A percentile compares a stretch with the other conserved stretches of the same genome.
Evolutionary conservation across 2,329 filamentous ascomycete genomes (phyloP).

Genomic region (Aspergillus novoparasiticus): DNA sequence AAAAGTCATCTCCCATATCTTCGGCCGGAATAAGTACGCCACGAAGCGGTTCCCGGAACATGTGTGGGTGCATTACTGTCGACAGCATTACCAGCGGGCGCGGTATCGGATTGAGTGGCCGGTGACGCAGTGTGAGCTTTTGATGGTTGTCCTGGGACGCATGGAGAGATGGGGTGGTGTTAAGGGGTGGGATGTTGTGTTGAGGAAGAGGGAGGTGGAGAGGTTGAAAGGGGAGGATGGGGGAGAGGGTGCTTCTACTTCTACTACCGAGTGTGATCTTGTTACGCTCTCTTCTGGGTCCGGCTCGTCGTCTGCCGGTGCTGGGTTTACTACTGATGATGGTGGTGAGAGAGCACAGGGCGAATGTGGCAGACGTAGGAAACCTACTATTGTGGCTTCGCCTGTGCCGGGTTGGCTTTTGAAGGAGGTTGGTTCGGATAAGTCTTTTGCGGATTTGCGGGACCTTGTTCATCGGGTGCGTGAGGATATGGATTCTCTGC

Average conservation of each 20-base stretch:
- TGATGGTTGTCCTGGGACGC: conserved; percentile 63
- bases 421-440: conserved; percentile 22
- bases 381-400: conserved; percentile 29
- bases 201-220: conserved; percentile 62
- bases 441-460: conserved; percentile 35
- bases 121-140: conserved; percentile 64
- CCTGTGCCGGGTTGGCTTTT: conserved; percentile 41
- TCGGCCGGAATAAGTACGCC: conserved; percentile 78
- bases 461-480: conserved; percentile 28
- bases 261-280: too few species aligned
- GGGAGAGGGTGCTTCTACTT: background rate
- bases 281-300: background rate
- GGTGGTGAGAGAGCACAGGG: too few species aligned
- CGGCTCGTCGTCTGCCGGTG: background rate
- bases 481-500: conserved; percentile 20
- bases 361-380: conserved; percentile 15
- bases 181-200: conserved; percentile 62
- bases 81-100: conserved; percentile 79
- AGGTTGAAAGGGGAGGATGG: conserved; percentile 1
- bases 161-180: conserved; percentile 67
- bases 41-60: conserved; percentile 69
- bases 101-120: conserved; percentile 69
- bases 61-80: conserved; percentile 76
- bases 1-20: conserved; percentile 79
- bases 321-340: too few species aligned